Conservation (phyloP, 352 stramenopile species). For the Phytopythium aichiense region DNA sequence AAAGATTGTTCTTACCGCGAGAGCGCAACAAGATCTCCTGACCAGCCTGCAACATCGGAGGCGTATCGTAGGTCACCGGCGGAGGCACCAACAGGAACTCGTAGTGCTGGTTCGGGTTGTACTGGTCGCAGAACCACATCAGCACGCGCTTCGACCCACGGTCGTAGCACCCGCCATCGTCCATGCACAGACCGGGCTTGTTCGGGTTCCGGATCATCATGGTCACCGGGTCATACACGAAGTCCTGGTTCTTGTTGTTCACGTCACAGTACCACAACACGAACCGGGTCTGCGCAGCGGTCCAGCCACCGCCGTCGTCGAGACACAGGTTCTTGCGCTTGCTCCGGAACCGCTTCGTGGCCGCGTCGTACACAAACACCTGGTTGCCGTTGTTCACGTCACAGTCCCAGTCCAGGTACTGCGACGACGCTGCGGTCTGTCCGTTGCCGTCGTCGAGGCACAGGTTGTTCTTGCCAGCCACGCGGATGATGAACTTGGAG, state of each 20-base stretch:
- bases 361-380: conserved; percentile 14
- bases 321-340: conserved; percentile 15
- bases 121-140: conserved; percentile 14
- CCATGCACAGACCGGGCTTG: conserved; percentile 20
- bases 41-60: conserved; percentile 8
- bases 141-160: conserved; percentile 2
- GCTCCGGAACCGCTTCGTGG: conserved; percentile 7
- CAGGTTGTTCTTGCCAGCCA: conserved; percentile 7
- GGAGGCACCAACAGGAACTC: conserved; percentile 5
- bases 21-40: conserved; percentile 21
- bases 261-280: conserved; percentile 17
- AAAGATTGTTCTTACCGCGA: conserved; percentile 21
- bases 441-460: conserved; percentile 17
- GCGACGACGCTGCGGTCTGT: conserved; percentile 10
- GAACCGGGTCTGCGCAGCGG: conserved; percentile 19
- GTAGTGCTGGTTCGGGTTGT: conserved; percentile 19
- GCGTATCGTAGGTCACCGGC: conserved; percentile 7
- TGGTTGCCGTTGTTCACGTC: conserved; percentile 16
- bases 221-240: conserved; percentile 18
- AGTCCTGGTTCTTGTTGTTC: conserved; percentile 22
- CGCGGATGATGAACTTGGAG: conserved; percentile 13
- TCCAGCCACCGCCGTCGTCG: conserved; percentile 24
- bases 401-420: conserved; percentile 19
- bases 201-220: conserved; percentile 18
- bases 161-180: conserved; percentile 15